Evolutionary conservation across 2,329 filamentous ascomycete species (phyloP), one percentile per base, ranked within the genome.

Genomic region (Aspergillus melleus): DNA sequence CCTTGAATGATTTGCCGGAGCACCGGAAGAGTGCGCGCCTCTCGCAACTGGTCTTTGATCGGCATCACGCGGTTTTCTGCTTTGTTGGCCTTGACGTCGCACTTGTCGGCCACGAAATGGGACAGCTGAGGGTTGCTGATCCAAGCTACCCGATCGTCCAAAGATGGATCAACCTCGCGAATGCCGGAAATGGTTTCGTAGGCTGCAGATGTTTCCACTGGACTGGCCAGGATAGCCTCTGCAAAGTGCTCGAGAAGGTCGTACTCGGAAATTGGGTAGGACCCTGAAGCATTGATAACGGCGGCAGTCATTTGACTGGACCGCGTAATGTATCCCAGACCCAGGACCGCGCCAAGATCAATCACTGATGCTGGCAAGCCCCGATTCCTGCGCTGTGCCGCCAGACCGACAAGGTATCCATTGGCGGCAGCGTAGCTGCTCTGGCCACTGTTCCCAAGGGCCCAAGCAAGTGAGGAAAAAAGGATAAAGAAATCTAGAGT

Each of bases 401-500:
- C 57, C 6, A 64, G 30, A 3, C 32, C 20, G 2, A 19, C 44
- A 36, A 61, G 54, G 47, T 54, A 66, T 14, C 9, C 32, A 16
- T 61, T 62, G 0, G 62, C 62, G 2, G 64, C 64, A 1, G 49
- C 52, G 22, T 66, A 66, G 32, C 47, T 59, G 9, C 51, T 14
- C 24, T 66, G 62, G 2, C 62, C 57, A 3, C 14, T 11, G 46
- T 61, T 60, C 12, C 64, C 64, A 1, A 52, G 47, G 1, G 61
- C 44, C 8, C n/a, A 29, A 3, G 53, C 42, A 1, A 54, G 10
- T 0, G 64, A 65, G 4, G 58, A 61, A 16, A 61, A 53, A 4
- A 62, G 19, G 2, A 64, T 55, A 52, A 66, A 66, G 55, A 64
- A 66, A 19, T 64, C 62, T 1, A 66, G 52, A 1, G 24, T 12